Evolutionary conservation across 108 stramenopile species (phyloP).

Genomic region (Ochromonas danica): DNA sequence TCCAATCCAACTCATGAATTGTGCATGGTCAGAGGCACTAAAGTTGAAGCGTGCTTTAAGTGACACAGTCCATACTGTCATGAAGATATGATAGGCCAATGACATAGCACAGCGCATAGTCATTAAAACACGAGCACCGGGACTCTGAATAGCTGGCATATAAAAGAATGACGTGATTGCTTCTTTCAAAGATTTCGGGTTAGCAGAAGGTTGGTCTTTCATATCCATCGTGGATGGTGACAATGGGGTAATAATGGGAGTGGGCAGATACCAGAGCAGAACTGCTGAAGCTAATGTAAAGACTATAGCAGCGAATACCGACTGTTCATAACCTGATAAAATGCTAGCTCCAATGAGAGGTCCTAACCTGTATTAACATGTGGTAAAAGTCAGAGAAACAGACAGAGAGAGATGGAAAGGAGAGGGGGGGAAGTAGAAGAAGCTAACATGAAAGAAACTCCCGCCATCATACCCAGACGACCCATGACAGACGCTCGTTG

Average conservation of each 20-base stretch:
- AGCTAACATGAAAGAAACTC: constrained; percentile 46
- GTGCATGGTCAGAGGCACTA: constrained; percentile 69
- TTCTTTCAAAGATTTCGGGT: constrained; percentile 37
- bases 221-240: background rate
- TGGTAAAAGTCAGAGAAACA: too few relatives aligned
- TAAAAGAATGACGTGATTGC: too few relatives aligned
- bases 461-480: constrained; percentile 73
- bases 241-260: background rate
- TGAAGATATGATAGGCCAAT: constrained; percentile 74
- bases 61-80: constrained; percentile 72
- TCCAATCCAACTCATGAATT: constrained; percentile 74
- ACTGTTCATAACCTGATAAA: background rate
- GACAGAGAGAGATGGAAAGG: too few relatives aligned
- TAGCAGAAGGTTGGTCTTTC: background rate
- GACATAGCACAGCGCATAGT: constrained; percentile 63
- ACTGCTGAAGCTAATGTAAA: background rate
- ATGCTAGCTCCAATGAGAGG: background rate
- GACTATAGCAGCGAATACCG: background rate
- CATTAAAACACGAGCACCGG: constrained; percentile 65
- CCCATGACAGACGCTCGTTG: constrained; percentile 61
- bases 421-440: too few relatives aligned
- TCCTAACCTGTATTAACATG: too few relatives aligned
- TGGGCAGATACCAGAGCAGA: background rate
- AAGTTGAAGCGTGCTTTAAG: constrained; percentile 70
- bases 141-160: constrained; percentile 58